A percentile compares a stretch with the other conserved stretches of the same genome.
Evolutionary conservation across 1,284 basidiomycete species (phyloP).

Genomic region (Ustilago shanxiensis): DNA sequence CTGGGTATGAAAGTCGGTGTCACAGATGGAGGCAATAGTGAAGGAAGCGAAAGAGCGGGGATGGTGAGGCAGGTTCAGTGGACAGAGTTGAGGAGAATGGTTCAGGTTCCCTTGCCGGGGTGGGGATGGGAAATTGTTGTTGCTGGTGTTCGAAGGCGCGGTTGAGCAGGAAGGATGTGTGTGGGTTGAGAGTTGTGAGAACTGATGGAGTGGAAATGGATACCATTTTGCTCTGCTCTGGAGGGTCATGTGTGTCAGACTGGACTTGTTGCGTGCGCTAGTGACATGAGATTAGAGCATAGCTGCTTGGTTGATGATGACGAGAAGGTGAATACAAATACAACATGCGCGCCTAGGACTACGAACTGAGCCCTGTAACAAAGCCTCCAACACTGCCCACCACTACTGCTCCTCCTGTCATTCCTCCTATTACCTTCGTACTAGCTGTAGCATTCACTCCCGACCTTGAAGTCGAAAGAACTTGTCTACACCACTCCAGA

Average conservation of each 20-base stretch:
- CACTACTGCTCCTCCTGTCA: not conserved
- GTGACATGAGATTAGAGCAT: no score
- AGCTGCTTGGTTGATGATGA: no score
- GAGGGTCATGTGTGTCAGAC: no score
- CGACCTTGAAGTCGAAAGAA: not conserved
- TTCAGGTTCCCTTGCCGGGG: conserved; percentile 35
- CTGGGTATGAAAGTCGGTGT: conserved; percentile 2
- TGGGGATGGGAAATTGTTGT: conserved; percentile 46
- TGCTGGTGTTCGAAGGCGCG: conserved; percentile 34
- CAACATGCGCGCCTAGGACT: no score
- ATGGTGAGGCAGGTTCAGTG: conserved; percentile 48
- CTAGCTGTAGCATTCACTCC: not conserved
- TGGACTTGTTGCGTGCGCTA: no score
- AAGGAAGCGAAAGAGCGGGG: no score
- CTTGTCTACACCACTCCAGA: conserved; percentile 2
- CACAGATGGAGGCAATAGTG: not conserved
- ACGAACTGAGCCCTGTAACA: no score
- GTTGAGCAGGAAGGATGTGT: not conserved
- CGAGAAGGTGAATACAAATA: no score
- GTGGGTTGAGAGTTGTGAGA: not conserved
- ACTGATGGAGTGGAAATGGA: no score
- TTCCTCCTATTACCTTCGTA: not conserved
- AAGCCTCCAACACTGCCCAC: not conserved
- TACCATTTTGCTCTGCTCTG: no score
- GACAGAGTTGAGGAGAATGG: conserved; percentile 43